Conservation (phyloP, 495 filamentous ascomycete genomes). For the Rhizodiscina lignyota region DNA sequence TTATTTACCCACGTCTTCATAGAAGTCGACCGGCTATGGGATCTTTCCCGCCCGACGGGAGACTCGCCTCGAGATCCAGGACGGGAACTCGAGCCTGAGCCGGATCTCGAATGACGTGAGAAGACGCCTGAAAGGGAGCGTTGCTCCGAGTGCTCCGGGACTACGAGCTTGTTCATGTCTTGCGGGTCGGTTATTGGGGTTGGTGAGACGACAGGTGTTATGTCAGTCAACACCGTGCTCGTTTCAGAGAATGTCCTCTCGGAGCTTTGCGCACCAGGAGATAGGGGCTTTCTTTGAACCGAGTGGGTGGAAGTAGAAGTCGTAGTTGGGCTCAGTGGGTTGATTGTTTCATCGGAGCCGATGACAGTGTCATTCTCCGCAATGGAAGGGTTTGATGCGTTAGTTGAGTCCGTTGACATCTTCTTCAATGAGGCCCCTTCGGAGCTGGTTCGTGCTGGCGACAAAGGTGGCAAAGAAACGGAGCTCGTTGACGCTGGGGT, state of each 20-base stretch:
- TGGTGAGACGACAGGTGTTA: neutral
- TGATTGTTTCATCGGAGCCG: neutral
- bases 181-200: neutral
- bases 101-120: too few species aligned
- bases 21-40: neutral
- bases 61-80: too few species aligned
- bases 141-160: neutral
- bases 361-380: neutral
- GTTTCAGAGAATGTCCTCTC: neutral
- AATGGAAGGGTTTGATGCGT: too few species aligned
- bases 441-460: too few species aligned
- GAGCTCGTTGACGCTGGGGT: too few species aligned
- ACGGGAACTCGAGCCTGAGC: conserved; percentile 15
- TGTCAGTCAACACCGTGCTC: neutral
- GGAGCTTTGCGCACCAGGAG: neutral
- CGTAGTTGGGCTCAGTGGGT: neutral
- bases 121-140: neutral
- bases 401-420: neutral
- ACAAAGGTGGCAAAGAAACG: too few species aligned
- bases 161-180: neutral
- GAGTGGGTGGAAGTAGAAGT: too few species aligned
- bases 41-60: too few species aligned
- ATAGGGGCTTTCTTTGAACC: too few species aligned
- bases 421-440: neutral
- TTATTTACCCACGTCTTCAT: too few species aligned